A percentile compares a stretch with the other conserved stretches of the same genome.
Evolutionary conservation across 768 basidiomycete genomes (phyloP).

Genomic region (Agrocybe praecox): DNA sequence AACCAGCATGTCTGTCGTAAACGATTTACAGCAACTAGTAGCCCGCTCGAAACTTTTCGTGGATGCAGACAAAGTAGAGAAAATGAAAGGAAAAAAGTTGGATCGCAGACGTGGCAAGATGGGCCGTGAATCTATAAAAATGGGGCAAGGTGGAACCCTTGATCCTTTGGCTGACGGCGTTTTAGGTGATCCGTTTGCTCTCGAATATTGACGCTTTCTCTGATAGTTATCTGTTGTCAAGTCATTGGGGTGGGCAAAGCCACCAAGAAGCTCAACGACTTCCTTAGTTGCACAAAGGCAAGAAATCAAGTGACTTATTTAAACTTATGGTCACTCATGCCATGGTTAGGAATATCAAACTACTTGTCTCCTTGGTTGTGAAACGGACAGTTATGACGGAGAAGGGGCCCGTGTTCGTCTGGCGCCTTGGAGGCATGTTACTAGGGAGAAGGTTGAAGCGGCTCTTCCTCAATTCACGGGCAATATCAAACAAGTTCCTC

Average conservation of each 20-base stretch:
- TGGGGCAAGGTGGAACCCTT: slow-evolving; percentile 93
- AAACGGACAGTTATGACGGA: slow-evolving; percentile 94
- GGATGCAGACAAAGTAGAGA: slow-evolving; percentile 55
- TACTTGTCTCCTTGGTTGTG: slow-evolving; percentile 89
- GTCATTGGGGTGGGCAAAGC: slow-evolving; percentile 90
- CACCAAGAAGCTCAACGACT: slow-evolving; percentile 83
- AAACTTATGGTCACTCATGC: not conserved
- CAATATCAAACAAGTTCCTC: slow-evolving; percentile 88
- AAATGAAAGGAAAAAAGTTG: slow-evolving; percentile 49
- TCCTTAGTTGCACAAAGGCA: slow-evolving; percentile 91
- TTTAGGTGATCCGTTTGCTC: slow-evolving; percentile 57
- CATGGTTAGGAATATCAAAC: slow-evolving; percentile 85
- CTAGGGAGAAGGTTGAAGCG: slow-evolving; percentile 70
- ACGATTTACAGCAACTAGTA: slow-evolving; percentile 82
- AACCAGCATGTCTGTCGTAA: slow-evolving; percentile 89
- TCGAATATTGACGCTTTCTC: not conserved
- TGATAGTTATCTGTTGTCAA: slow-evolving; percentile 27
- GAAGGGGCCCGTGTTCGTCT: slow-evolving; percentile 81
- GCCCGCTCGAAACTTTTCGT: slow-evolving; percentile 80
- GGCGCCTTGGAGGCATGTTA: slow-evolving; percentile 84
- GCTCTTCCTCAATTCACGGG: slow-evolving; percentile 78
- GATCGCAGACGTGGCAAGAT: slow-evolving; percentile 44
- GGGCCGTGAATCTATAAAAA: slow-evolving; percentile 62
- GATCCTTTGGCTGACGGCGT: slow-evolving; percentile 98
- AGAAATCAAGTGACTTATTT: slow-evolving; percentile 4